Conservation (phyloP, 73 alveolate species). For the Tetrahymena malaccensis region DNA sequence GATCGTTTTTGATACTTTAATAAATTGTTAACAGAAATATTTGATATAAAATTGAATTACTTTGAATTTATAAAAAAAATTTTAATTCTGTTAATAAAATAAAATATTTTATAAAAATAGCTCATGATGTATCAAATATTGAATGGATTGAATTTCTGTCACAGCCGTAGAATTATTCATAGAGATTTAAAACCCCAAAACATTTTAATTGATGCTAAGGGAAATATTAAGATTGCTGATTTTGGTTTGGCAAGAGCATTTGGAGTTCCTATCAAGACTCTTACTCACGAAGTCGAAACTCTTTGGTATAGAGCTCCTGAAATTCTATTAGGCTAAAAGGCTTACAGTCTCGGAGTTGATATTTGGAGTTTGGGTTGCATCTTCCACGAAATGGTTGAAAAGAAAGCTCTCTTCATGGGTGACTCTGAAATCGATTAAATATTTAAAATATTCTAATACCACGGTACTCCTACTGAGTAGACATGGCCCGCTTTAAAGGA, state of each 20-base stretch:
- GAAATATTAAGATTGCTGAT: constrained; percentile 82
- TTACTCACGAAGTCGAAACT: constrained; percentile 92
- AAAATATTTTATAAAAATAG: constrained; percentile 17
- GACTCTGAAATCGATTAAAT: constrained; percentile 87
- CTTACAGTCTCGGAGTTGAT: constrained; percentile 89
- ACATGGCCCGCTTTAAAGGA: constrained; percentile 54
- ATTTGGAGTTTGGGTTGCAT: constrained; percentile 97
- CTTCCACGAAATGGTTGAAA: constrained; percentile 89
- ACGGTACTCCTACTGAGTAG: constrained; percentile 86
- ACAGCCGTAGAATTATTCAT: constrained; percentile 69
- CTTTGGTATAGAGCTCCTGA: constrained; percentile 96
- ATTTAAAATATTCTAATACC: constrained; percentile 67
- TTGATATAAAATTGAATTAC: no score
- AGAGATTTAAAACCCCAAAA: constrained; percentile 86
- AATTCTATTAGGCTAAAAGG: constrained; percentile 66
- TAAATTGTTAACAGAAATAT: no score
- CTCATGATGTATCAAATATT: constrained; percentile 64
- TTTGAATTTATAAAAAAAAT: neutral
- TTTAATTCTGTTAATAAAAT: neutral
- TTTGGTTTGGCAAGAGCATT: constrained; percentile 94
- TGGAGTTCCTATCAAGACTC: constrained; percentile 82
- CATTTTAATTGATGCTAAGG: constrained; percentile 57
- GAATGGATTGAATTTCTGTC: constrained; percentile 69
- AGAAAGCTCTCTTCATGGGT: constrained; percentile 86
- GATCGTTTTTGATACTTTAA: no score